phyloP scores from a whole-genome alignment of 2,329 filamentous ascomycete genomes.

The Aspergillus piperis region DNA sequence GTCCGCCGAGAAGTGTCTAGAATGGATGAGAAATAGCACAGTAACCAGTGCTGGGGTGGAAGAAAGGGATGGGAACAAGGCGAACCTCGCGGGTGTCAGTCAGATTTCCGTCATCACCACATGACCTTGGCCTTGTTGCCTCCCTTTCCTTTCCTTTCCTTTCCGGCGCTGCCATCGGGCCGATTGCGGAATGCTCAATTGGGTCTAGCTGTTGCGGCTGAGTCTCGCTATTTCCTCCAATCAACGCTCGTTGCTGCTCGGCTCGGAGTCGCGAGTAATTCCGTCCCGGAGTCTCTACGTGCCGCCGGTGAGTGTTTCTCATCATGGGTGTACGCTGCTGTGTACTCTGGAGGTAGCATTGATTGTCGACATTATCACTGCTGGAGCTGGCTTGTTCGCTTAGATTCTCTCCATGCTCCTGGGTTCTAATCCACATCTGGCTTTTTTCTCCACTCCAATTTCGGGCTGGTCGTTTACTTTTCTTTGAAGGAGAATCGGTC shows the following conservation, averaged over 20 bases:
- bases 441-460: neutral
- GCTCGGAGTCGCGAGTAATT: neutral
- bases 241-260: neutral
- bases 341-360: neutral
- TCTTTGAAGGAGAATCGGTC: neutral
- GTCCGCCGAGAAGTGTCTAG: slow-evolving; percentile 5
- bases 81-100: slow-evolving; percentile 17
- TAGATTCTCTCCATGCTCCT: neutral
- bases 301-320: neutral
- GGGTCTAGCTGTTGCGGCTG: slow-evolving; percentile 9
- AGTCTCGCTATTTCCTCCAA: neutral
- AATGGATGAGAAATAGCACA: slow-evolving; percentile 16
- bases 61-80: slow-evolving; percentile 11
- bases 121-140: slow-evolving; percentile 19
- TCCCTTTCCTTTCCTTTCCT: slow-evolving; percentile 9
- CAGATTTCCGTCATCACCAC: slow-evolving; percentile 28
- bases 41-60: slow-evolving; percentile 15
- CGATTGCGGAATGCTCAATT: slow-evolving; percentile 8
- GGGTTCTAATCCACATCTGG: neutral
- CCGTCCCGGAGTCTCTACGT: neutral
- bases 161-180: slow-evolving; percentile 16
- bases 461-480: neutral
- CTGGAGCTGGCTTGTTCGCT: neutral
- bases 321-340: neutral
- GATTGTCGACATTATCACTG: neutral